Percentiles rank a stretch among this genome's conserved stretches.
Evolutionary conservation across 179 eudicot genomes (phyloP).

Genomic region (Spergularia azorica): DNA sequence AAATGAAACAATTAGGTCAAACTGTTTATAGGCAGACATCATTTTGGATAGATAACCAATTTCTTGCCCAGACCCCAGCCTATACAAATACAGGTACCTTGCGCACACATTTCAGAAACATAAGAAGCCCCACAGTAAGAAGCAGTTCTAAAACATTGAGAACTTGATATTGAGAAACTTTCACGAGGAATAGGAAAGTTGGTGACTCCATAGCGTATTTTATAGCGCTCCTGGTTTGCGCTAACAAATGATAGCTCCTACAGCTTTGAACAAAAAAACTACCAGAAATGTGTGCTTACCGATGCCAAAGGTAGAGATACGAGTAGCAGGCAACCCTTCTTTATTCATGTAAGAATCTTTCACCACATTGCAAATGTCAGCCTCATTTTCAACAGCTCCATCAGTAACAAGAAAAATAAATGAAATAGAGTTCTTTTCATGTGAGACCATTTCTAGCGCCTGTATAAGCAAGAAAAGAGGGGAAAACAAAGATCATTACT

Average conservation of each 20-base stretch:
- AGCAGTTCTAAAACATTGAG: no score
- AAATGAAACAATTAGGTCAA: neutral
- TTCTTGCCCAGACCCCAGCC: neutral
- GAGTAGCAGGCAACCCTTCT: conserved; percentile 48
- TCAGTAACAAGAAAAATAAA: conserved; percentile 75
- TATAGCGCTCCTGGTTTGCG: no score
- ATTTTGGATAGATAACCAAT: neutral
- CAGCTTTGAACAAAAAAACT: neutral
- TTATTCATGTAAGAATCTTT: conserved; percentile 38
- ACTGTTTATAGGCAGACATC: neutral
- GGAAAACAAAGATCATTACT: neutral
- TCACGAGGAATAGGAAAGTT: no score
- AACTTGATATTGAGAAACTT: no score
- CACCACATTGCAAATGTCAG: conserved; percentile 63
- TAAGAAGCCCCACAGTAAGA: no score
- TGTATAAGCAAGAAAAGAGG: conserved; percentile 32
- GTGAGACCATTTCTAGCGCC: conserved; percentile 75
- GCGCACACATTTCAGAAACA: no score
- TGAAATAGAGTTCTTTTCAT: conserved; percentile 47
- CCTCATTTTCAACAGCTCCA: conserved; percentile 91
- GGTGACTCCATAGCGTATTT: no score
- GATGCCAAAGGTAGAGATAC: conserved; percentile 80
- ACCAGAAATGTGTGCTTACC: conserved; percentile 14
- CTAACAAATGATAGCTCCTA: neutral
- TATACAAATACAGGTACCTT: no score